Evolutionary conservation across 2,329 filamentous ascomycete genomes (phyloP).

Genomic region (Aspergillus fumigatiaffinis): DNA sequence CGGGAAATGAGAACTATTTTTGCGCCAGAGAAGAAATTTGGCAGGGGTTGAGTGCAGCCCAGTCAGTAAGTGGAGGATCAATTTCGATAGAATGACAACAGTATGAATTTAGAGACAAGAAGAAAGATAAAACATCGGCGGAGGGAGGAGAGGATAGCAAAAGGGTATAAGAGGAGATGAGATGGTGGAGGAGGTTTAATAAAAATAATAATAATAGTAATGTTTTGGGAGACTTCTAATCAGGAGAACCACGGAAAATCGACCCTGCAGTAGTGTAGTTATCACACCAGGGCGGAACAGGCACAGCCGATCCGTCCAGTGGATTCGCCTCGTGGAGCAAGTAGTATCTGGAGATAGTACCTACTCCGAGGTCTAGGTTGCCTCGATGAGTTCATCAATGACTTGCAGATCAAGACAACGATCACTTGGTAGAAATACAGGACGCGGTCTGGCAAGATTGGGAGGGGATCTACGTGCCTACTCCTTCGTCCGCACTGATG

Average conservation of each 20-base stretch:
- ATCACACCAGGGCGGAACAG: constrained; percentile 35
- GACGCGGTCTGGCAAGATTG: background rate
- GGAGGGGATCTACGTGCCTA: too few species aligned
- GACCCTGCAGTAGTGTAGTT: background rate
- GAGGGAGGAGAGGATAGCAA: constrained; percentile 7
- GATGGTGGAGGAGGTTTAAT: background rate
- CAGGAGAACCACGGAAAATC: background rate
- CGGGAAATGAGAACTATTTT: background rate
- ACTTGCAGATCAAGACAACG: background rate
- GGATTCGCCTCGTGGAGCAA: background rate
- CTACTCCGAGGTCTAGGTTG: background rate
- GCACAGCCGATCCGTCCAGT: constrained; percentile 19
- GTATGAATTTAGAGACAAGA: background rate
- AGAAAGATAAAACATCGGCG: constrained; percentile 1
- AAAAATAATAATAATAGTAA: constrained; percentile 13
- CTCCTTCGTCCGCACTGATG: background rate
- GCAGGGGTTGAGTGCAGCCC: too few species aligned
- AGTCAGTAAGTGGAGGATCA: too few species aligned
- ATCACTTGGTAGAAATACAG: background rate
- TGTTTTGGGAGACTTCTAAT: background rate
- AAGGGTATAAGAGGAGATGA: constrained; percentile 2
- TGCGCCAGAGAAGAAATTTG: background rate
- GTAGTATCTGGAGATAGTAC: too few species aligned
- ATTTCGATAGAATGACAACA: background rate
- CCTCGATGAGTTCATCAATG: background rate